Evolutionary conservation across 2,329 filamentous ascomycete species (phyloP).

Genomic region (Neurospora sp.): DNA sequence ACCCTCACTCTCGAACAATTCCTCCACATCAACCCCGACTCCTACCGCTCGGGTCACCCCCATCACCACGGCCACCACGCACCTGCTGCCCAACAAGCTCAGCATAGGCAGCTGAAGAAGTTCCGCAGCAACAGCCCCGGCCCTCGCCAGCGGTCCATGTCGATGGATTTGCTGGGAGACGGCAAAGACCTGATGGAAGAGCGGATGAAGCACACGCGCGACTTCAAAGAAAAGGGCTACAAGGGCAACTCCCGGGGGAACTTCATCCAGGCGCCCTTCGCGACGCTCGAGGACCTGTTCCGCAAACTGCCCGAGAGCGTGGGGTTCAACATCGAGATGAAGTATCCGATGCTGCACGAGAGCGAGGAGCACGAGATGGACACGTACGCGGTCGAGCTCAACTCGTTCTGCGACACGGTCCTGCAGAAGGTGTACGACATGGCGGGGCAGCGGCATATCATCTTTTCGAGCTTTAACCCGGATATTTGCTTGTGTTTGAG

Average conservation of each 20-base stretch:
- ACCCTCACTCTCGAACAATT: conserved; percentile 94
- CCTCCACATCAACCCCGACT: conserved; percentile 65
- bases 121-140: conserved; percentile 22
- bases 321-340: conserved; percentile 98
- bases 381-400: conserved; percentile 88
- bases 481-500: conserved; percentile 90
- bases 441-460: conserved; percentile 74
- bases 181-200: conserved; percentile 45
- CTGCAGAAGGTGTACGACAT: conserved; percentile 83
- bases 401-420: conserved; percentile 92
- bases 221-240: conserved; percentile 90
- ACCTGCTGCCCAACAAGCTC: conserved; percentile 6
- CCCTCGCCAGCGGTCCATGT: conserved; percentile 40
- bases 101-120: conserved; percentile 21
- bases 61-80: conserved; percentile 1
- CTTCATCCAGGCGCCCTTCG: conserved; percentile 93
- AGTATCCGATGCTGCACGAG: conserved; percentile 97
- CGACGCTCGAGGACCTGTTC: conserved; percentile 90
- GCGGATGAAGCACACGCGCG: conserved; percentile 92
- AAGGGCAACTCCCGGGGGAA: conserved; percentile 91
- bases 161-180: conserved; percentile 36
- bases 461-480: conserved; percentile 96
- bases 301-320: conserved; percentile 69
- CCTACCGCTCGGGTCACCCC: conserved; percentile 32
- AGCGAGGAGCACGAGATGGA: conserved; percentile 95